Conservation (phyloP, 176 grass and related monocot species). For the Guadua angustifolia region DNA sequence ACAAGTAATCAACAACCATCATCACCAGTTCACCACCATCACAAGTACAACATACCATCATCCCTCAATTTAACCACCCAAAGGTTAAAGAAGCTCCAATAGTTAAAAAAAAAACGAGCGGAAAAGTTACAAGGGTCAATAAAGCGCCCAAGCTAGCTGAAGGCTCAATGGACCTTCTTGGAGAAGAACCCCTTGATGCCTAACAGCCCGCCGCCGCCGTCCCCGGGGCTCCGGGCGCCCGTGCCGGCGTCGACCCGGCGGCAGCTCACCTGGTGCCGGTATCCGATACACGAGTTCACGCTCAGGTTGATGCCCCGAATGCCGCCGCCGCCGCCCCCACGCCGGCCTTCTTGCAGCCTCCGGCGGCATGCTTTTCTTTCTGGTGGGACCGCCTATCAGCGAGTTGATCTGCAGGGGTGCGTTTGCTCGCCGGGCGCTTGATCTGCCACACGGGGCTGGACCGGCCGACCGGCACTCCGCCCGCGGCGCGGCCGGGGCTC, state of each 20-base stretch:
- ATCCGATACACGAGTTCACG: slow-evolving; percentile 84
- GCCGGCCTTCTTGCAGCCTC: slow-evolving; percentile 17
- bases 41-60: not conserved
- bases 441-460: slow-evolving; percentile 84
- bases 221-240: slow-evolving; percentile 18
- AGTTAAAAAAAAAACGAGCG: not conserved
- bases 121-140: slow-evolving; percentile 7
- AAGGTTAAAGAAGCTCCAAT: not conserved
- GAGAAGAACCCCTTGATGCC: slow-evolving; percentile 70
- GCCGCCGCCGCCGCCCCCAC: slow-evolving; percentile 32
- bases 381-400: not conserved
- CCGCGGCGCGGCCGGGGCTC: slow-evolving; percentile 60
- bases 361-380: slow-evolving; percentile 24
- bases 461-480: slow-evolving; percentile 67
- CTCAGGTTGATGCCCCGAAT: slow-evolving; percentile 63
- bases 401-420: not conserved
- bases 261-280: slow-evolving; percentile 63
- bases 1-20: slow-evolving; percentile 39
- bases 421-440: slow-evolving; percentile 34
- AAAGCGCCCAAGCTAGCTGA: not conserved
- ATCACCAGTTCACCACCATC: not conserved
- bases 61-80: not conserved
- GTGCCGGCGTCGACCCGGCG: slow-evolving; percentile 47
- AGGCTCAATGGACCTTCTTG: slow-evolving; percentile 69
- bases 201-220: slow-evolving; percentile 48